Conservation (phyloP, 202 grass and related monocot genomes). For the Carex arenaria region DNA sequence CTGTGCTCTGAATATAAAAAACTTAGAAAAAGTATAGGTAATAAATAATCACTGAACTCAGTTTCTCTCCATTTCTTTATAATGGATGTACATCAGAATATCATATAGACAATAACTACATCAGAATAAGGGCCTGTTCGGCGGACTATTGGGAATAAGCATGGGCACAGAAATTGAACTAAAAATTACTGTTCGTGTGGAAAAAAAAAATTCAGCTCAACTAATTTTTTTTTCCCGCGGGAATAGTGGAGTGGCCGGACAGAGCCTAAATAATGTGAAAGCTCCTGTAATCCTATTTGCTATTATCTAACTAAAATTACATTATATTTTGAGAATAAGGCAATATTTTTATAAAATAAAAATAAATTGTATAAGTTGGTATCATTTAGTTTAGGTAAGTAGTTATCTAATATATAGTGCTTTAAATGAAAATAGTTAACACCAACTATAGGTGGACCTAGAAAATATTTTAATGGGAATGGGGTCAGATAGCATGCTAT, state of each 20-base stretch:
- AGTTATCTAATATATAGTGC: no score
- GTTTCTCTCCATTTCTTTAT: not conserved
- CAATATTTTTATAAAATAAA: not conserved
- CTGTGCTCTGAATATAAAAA: constrained; percentile 19
- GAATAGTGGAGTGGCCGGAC: no score
- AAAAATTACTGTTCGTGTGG: no score
- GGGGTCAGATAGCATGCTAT: no score
- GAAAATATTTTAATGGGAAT: no score
- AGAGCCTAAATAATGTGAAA: no score
- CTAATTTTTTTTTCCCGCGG: no score
- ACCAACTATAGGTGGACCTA: not conserved
- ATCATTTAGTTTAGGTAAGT: not conserved
- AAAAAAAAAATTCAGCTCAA: no score
- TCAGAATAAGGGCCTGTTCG: no score
- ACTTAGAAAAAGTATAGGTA: not conserved
- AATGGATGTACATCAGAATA: not conserved
- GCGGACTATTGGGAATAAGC: no score
- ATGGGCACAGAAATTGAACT: no score
- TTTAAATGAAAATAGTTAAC: not conserved
- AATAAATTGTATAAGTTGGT: not conserved
- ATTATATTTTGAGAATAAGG: not conserved
- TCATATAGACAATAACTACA: not conserved
- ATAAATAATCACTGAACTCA: not conserved
- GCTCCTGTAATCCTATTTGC: not conserved
- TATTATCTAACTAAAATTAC: not conserved